phyloP scores from a whole-genome alignment of 768 basidiomycete genomes.

The Fomitopsis pulvina region DNA sequence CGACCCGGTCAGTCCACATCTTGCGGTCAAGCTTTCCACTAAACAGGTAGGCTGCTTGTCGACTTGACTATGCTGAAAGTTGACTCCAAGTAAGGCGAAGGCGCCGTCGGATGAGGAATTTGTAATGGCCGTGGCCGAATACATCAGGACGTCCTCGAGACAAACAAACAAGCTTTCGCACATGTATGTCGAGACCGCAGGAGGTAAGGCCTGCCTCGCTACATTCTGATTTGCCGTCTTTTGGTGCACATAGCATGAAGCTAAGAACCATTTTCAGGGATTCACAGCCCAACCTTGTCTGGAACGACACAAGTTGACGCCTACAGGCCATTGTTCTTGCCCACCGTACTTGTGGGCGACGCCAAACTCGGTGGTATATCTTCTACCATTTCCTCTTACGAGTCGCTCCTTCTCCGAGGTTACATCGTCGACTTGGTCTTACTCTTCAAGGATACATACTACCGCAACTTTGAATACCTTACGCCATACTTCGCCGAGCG shows the following conservation, averaged over 20 bases:
- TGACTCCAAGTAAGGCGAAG: conserved; percentile 16
- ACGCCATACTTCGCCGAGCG: conserved; percentile 71
- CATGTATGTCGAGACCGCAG: conserved; percentile 91
- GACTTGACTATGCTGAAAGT: background rate
- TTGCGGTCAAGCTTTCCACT: conserved; percentile 60
- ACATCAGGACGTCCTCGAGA: conserved; percentile 51
- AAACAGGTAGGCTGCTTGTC: conserved; percentile 22
- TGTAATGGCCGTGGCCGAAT: conserved; percentile 52
- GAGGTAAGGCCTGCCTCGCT: conserved; percentile 55
- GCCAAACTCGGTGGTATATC: conserved; percentile 92
- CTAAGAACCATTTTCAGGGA: conserved; percentile 56
- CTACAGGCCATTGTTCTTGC: conserved; percentile 83
- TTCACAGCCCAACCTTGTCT: conserved; percentile 84
- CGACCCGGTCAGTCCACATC: conserved; percentile 90
- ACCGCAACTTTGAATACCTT: conserved; percentile 83
- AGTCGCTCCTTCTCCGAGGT: conserved; percentile 84
- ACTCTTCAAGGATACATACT: conserved; percentile 81
- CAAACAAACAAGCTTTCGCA: conserved; percentile 31
- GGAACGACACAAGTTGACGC: conserved; percentile 80
- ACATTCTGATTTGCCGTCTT: background rate
- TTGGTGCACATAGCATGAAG: background rate
- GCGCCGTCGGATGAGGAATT: conserved; percentile 63
- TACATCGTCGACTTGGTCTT: conserved; percentile 83
- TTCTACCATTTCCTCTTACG: conserved; percentile 87
- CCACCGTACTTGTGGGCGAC: conserved; percentile 83